A percentile compares a stretch with the other conserved stretches of the same genome.
Conservation (phyloP, 179 eudicot species). For the Spergularia azorica region DNA sequence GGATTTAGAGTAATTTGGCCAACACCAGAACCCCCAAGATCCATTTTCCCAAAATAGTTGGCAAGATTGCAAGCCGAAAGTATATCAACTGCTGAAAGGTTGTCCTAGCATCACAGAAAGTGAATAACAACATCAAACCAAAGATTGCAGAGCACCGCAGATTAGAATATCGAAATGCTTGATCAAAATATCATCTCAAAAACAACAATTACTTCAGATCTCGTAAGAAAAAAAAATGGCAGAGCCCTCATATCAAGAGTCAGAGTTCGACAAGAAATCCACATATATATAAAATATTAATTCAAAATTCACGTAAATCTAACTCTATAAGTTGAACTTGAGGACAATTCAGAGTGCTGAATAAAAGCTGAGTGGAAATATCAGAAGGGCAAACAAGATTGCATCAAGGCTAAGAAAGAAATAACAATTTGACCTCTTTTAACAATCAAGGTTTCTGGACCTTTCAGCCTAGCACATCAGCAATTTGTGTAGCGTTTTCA, state of each 20-base stretch:
- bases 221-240: not conserved
- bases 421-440: no score
- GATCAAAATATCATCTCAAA: not conserved
- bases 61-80: slow-evolving; percentile 99
- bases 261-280: no score
- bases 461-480: not conserved
- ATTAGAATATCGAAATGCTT: not conserved
- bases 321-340: no score
- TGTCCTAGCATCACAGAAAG: slow-evolving; percentile 60
- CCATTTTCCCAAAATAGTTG: slow-evolving; percentile 98
- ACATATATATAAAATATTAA: no score
- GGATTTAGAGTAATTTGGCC: slow-evolving; percentile 91
- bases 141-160: not conserved
- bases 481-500: not conserved
- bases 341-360: no score
- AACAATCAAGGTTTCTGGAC: no score
- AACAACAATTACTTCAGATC: not conserved
- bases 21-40: slow-evolving; percentile 96
- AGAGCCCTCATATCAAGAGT: no score
- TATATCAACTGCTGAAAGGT: slow-evolving; percentile 98
- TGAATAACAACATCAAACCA: slow-evolving; percentile 11
- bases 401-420: no score
- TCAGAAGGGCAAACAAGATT: no score
- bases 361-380: no score
- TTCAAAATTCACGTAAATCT: no score